Percentiles rank a stretch among this genome's conserved stretches.
These are phyloP conservation scores for Paradendryphiella salina DNA, from an alignment of 2,329 filamentous ascomycete genomes.

Conservation along the genomic window DNA sequence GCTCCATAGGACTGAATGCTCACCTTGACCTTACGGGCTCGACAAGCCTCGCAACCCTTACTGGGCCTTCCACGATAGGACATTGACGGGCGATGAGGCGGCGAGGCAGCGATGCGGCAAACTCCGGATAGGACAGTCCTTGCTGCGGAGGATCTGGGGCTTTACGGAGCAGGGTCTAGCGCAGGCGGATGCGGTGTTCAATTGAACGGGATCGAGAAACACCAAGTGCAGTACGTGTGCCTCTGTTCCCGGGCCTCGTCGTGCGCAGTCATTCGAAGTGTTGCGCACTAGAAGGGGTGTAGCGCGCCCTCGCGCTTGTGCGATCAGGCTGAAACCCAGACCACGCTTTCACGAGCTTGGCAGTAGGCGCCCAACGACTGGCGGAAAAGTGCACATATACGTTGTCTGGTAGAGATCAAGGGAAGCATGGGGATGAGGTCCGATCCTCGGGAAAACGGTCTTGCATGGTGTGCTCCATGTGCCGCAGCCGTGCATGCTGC, in stretches of 20 bases:
- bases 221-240: not conserved
- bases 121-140: not conserved
- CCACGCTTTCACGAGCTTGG: conserved; percentile 7
- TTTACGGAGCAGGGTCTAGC: conserved; percentile 3
- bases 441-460: conserved; percentile 13
- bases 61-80: conserved; percentile 43
- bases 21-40: conserved; percentile 43
- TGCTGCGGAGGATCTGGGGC: not conserved
- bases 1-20: not conserved
- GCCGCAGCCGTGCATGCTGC: conserved; percentile 10
- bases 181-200: not conserved
- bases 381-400: conserved; percentile 9
- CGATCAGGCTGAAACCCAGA: conserved; percentile 8
- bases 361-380: conserved; percentile 1
- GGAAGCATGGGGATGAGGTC: conserved; percentile 10
- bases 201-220: not conserved
- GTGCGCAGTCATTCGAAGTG: conserved; percentile 6
- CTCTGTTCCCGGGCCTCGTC: conserved; percentile 2
- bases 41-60: conserved; percentile 43
- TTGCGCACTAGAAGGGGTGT: not conserved
- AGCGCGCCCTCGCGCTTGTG: conserved; percentile 6
- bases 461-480: conserved; percentile 11
- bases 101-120: conserved; percentile 1
- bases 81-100: conserved; percentile 21
- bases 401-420: conserved; percentile 5